Base-by-base conservation (phyloP, 2,329 filamentous ascomycete genomes). In the Anisogramma anomala region DNA sequence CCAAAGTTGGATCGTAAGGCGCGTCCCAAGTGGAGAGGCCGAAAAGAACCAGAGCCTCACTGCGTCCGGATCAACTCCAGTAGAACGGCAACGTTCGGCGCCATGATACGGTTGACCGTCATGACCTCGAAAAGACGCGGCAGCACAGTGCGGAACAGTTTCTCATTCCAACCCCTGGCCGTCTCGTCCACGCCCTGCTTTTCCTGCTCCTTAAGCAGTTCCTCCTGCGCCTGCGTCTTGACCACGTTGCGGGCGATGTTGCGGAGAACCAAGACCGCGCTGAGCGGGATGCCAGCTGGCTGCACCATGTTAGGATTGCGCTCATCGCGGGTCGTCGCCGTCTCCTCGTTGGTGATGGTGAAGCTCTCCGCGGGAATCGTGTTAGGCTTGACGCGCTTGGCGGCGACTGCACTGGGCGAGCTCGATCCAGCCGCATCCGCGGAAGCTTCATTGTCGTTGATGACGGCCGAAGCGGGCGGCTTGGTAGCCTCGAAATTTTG, bases 201-300 rank as follows among this genome's bases (percentile, higher is more conserved):
- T 50, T 63, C 59, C 48, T 72, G 68, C 38, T 58, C 49, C 53
- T 72, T 72, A 35, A 69, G 51, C 3, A 74, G 58, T 52, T 66
- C 64, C 49, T 76, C 72, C 52, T 79, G 69, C 1, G 69, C 66
- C 38, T 74, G 69, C 7, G 73, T 78, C 65, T 78, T 79, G 52
- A 69, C 62, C 14, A 77, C 65, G 52, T 81, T 83, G 49, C 69
- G 71, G 10, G 84, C 84, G 46, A 91, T 75, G 55, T 91, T 91
- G 22, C 84, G 74, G 33, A 91, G 68, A 26, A 91, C 82, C 20
- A 89, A 67, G 11, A 82, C 79, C 2, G 82, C 81, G 41, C 81
- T 84, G 6, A 89, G 68, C n/a, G 84, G 82, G 26, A 89, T 79
- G 4, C 84, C 84, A 1, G 80, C 81, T 2, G 84, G 79, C 53